These are phyloP conservation scores for Coemansia guatemalensis DNA, from an alignment of 192 early-diverging fungal species.

Conservation along the genomic window DNA sequence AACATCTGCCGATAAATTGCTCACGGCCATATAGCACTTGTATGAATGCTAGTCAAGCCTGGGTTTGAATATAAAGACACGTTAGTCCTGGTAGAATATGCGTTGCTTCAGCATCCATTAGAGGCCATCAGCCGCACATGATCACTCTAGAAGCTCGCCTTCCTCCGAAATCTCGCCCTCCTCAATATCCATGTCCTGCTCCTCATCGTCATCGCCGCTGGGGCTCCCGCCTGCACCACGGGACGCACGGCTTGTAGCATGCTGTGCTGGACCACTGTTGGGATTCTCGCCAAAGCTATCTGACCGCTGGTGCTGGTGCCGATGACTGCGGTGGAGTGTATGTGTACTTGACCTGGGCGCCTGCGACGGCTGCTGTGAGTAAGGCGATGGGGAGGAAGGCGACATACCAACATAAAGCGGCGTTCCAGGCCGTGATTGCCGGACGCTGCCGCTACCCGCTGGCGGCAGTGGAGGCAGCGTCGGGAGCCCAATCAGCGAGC, in stretches of 20 bases:
- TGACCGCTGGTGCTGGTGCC: constrained; percentile 27
- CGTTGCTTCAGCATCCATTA: not conserved
- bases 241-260: not conserved
- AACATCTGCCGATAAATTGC: too few relatives aligned
- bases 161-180: constrained; percentile 46
- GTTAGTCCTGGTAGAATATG: not conserved
- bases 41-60: not conserved
- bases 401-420: constrained; percentile 38
- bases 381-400: constrained; percentile 24
- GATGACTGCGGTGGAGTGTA: constrained; percentile 7
- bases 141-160: constrained; percentile 42
- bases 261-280: not conserved
- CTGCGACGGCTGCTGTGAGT: constrained; percentile 7
- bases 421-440: constrained; percentile 44
- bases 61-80: not conserved
- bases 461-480: constrained; percentile 28
- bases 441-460: constrained; percentile 26
- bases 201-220: constrained; percentile 22
- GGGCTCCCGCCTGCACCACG: not conserved
- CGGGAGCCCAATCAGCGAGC: constrained; percentile 47
- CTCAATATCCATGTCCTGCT: constrained; percentile 35
- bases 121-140: not conserved
- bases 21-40: not conserved
- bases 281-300: constrained; percentile 28
- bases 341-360: not conserved